Evolutionary conservation across 805 yeast genomes (phyloP), one percentile per base, ranked within the genome.

Genomic region (Starmerella ratchasimensis): DNA sequence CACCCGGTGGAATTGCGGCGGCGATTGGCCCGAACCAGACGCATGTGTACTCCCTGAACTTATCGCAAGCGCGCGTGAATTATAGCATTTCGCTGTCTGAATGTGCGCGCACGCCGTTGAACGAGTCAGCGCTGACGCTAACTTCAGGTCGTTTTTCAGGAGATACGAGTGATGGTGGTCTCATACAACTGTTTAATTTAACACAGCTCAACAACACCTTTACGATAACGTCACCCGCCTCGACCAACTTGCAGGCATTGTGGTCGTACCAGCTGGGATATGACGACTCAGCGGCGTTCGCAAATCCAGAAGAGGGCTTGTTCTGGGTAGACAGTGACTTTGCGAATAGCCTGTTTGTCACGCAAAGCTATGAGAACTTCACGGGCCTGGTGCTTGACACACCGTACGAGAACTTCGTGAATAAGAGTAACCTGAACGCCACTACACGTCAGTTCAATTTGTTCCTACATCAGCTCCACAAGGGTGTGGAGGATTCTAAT

Each of bases 201-300:
- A 25, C 45, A 4, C 24, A 11, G 17, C 20, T 43, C 34, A 41
- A 44, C 28, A 14, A 18, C 17, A 41, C 43, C 11, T 3, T 44
- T 9, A 20, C 21, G 11, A 36, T 43, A 6, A 3, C 31, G 4
- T 16, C 44, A 1, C 44, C 46, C 9, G 21, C 16, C 23, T 16
- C 35, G 13, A 8, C 19, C 13, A 28, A 30, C 17, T 23, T 33
- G 16, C n/a, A 19, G 23, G 53, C 48, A 13, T 28, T 39, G 8
- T 78, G 86, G 86, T 45, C 62, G 6, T 80, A 76, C 50, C 71
- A 74, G 51, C 55, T 83, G 24, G 86, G 82, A 3, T 69, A 72
- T 2, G 54, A 46, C 10, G 15, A 19, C 4, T 74, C 82, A 9
- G 43, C 43, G 10, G 19, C 43, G 9, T 45, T 35, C 28, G 39